Conservation (phyloP, 352 stramenopile species). For the Globisporangium megalacanthum region DNA sequence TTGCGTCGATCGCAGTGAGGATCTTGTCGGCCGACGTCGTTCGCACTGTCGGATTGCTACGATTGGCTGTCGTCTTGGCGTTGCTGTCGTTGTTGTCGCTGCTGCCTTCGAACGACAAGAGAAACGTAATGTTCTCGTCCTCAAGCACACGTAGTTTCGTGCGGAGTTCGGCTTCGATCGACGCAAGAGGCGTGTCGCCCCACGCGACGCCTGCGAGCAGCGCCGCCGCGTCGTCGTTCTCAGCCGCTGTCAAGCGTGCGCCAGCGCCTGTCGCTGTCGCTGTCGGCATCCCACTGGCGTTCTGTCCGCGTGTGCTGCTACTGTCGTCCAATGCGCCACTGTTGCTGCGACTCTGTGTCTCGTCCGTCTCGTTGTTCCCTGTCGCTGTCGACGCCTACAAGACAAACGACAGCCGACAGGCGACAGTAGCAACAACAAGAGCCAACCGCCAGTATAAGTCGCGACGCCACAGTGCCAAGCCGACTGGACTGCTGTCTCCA, state of each 20-base stretch:
- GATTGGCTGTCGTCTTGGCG: background rate
- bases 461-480: too few relatives aligned
- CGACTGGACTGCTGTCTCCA: too few relatives aligned
- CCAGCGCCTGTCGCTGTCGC: background rate
- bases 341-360: slow-evolving; percentile 6
- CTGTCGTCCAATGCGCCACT: slow-evolving; percentile 11
- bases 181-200: slow-evolving; percentile 38
- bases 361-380: slow-evolving; percentile 7
- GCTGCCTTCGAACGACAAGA: slow-evolving; percentile 56
- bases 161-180: slow-evolving; percentile 49
- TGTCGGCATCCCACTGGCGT: background rate
- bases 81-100: slow-evolving; percentile 7
- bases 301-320: slow-evolving; percentile 12
- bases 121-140: slow-evolving; percentile 72
- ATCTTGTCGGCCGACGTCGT: slow-evolving; percentile 54
- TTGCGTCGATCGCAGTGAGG: slow-evolving; percentile 41
- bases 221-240: slow-evolving; percentile 52
- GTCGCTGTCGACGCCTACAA: slow-evolving; percentile 37
- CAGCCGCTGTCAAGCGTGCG: slow-evolving; percentile 37
- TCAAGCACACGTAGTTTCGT: slow-evolving; percentile 54
- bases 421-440: background rate
- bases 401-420: background rate
- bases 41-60: background rate
- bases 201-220: slow-evolving; percentile 55
- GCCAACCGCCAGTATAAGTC: too few relatives aligned